Conservation (phyloP, 2,329 filamentous ascomycete species). For the Chalaropsis thielavioides region DNA sequence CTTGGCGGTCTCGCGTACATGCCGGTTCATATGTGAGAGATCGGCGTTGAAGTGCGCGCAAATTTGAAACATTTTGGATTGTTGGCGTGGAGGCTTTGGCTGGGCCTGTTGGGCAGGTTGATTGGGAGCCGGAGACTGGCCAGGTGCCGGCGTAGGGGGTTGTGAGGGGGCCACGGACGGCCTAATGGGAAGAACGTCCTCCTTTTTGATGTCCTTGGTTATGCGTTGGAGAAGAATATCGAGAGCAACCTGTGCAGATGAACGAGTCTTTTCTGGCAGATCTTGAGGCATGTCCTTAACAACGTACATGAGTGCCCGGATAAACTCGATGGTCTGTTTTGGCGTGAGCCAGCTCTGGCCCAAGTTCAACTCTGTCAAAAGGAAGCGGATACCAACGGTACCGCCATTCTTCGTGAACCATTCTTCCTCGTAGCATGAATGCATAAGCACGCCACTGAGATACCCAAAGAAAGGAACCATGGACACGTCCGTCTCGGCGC, state of each 20-base stretch:
- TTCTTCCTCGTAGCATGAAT: constrained; percentile 92
- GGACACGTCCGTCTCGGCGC: constrained; percentile 54
- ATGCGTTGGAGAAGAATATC: constrained; percentile 65
- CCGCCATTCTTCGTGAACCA: constrained; percentile 98
- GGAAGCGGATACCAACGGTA: constrained; percentile 72
- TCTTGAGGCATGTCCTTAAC: constrained; percentile 97
- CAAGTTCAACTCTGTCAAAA: constrained; percentile 72
- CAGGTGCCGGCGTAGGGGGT: constrained; percentile 22
- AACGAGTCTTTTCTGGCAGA: constrained; percentile 74
- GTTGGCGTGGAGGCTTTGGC: constrained; percentile 40
- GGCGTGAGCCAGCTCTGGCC: constrained; percentile 70
- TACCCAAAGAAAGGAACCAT: constrained; percentile 74
- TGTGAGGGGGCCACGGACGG: background rate
- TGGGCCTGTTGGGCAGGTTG: constrained; percentile 28
- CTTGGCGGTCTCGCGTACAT: constrained; percentile 79
- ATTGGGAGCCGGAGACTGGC: constrained; percentile 26
- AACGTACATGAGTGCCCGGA: constrained; percentile 85
- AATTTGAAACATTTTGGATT: constrained; percentile 38
- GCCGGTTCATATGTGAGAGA: constrained; percentile 86
- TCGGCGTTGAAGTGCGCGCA: constrained; percentile 79
- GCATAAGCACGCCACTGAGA: constrained; percentile 71
- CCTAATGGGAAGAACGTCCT: constrained; percentile 42
- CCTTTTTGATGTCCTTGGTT: constrained; percentile 64
- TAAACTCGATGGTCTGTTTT: constrained; percentile 66
- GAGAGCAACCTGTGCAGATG: constrained; percentile 69